Evolutionary conservation across 2,329 filamentous ascomycete genomes (phyloP).

Genomic region (Fusarium hainanense): DNA sequence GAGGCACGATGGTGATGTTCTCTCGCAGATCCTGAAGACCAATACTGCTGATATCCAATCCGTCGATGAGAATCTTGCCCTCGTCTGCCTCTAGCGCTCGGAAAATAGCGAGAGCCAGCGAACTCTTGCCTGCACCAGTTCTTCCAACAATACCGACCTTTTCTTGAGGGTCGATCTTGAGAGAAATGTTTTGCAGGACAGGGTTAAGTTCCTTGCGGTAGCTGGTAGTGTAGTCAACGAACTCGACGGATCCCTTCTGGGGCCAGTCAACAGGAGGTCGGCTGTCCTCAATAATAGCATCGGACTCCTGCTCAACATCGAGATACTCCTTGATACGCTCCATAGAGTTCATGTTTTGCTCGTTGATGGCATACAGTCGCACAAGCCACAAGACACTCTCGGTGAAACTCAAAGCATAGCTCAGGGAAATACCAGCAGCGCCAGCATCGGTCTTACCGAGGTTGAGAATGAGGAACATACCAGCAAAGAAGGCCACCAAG

Average conservation of each 20-base stretch:
- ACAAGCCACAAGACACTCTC: slow-evolving; percentile 98
- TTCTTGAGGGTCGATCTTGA: slow-evolving; percentile 86
- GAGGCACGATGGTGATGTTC: slow-evolving; percentile 96
- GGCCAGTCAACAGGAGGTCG: slow-evolving; percentile 87
- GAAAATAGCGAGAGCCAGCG: slow-evolving; percentile 91
- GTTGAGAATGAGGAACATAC: slow-evolving; percentile 87
- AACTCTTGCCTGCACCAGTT: slow-evolving; percentile 97
- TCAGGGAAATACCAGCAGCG: slow-evolving; percentile 91
- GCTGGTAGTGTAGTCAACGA: slow-evolving; percentile 87
- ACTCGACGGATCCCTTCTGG: slow-evolving; percentile 84
- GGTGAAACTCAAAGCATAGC: slow-evolving; percentile 95
- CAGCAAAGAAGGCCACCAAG: slow-evolving; percentile 91
- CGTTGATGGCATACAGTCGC: slow-evolving; percentile 90
- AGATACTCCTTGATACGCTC: slow-evolving; percentile 98
- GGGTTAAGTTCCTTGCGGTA: slow-evolving; percentile 90
- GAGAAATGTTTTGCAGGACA: slow-evolving; percentile 84
- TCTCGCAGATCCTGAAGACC: slow-evolving; percentile 93
- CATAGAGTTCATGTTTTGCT: slow-evolving; percentile 99
- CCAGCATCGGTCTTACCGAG: slow-evolving; percentile 88
- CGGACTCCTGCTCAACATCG: slow-evolving; percentile 93
- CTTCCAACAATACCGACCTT: slow-evolving; percentile 97
- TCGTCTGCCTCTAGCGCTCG: slow-evolving; percentile 90
- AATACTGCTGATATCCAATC: slow-evolving; percentile 88
- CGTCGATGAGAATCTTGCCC: slow-evolving; percentile 90
- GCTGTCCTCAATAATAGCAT: slow-evolving; percentile 79